Evolutionary conservation across 768 basidiomycete genomes (phyloP), one percentile per base, ranked within the genome.

Genomic region (Pleurotus sapidus): DNA sequence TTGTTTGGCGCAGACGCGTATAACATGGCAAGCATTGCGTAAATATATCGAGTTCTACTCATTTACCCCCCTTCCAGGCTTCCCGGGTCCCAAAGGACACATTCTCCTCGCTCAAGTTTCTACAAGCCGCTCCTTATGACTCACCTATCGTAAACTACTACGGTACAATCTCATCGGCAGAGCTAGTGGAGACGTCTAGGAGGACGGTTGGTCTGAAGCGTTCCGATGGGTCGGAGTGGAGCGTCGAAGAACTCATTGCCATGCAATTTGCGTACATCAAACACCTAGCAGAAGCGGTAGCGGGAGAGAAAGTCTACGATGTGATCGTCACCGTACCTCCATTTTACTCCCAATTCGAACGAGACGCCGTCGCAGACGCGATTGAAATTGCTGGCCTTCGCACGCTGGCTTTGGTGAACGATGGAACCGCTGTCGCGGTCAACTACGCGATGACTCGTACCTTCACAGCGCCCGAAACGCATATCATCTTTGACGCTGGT

Each of bases 361-460:
- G 95, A 11, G 90, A 95, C 70, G 91, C 96, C 2, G 82, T 98
- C 39, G 84, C 86, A 25, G 96, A 98, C 70, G 94, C 96, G 14
- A 82, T 95, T 37, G 96, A 97, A 66, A 84, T 98, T 46, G 86
- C 95, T 14, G 97, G 95, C 2, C 74, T 99, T 46, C 83, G 83
- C 24, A 87, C 89, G 1, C 75, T 98, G 30, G 87, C 91, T 0
- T 78, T 98, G 58, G 83, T 99, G 54, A 90, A 95, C 63, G 97
- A 99, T 64, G 96, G 96, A 24, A 86, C 92, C 0, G 93, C 95
- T 2, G 89, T 95, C n/a, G 97, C 94, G 12, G 81, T 98, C 63
- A 99, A 99, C 75, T 99, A 92, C 67, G 97, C 97, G 43, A 97
- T 98, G 94, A 94, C 95, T 1, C 84, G 96, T 48, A 79, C 85